phyloP scores from a whole-genome alignment of 148 eudicot genomes.

The Rhododendron vialii region DNA sequence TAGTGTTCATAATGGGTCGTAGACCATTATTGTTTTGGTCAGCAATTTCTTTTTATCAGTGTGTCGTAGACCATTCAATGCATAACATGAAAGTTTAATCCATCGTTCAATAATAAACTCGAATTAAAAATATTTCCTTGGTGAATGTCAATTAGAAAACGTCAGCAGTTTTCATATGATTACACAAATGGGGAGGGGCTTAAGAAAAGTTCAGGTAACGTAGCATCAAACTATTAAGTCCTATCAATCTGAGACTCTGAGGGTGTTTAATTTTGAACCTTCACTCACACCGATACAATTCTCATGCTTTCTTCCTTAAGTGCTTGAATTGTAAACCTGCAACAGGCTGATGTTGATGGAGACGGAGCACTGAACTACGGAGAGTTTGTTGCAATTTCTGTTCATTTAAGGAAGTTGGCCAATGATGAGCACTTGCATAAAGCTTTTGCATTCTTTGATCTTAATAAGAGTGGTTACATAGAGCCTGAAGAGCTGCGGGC shows the following conservation, averaged over 20 bases:
- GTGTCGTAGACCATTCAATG: background rate
- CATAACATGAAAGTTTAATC: background rate
- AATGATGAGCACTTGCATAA: slow-evolving; percentile 73
- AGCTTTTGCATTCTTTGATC: slow-evolving; percentile 70
- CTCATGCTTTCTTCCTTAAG: background rate
- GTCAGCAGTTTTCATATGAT: background rate
- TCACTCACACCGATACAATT: background rate
- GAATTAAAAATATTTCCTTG: background rate
- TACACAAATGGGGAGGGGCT: background rate
- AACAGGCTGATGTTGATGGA: slow-evolving; percentile 74
- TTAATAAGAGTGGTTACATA: slow-evolving; percentile 60
- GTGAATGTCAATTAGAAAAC: background rate
- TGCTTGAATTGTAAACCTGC: slow-evolving; percentile 5
- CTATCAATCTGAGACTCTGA: background rate
- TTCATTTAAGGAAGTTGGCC: slow-evolving; percentile 64
- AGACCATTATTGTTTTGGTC: background rate
- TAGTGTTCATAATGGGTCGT: background rate
- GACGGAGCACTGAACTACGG: slow-evolving; percentile 63
- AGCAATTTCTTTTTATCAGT: background rate
- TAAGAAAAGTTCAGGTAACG: background rate
- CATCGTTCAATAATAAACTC: background rate
- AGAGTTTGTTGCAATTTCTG: slow-evolving; percentile 64
- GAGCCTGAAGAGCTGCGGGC: slow-evolving; percentile 69
- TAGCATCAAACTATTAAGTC: background rate
- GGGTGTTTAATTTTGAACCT: background rate